Evolutionary conservation across 192 early-diverging fungal genomes (phyloP), one percentile per base, ranked within the genome.

Genomic region (Rhizophagus clarus): DNA sequence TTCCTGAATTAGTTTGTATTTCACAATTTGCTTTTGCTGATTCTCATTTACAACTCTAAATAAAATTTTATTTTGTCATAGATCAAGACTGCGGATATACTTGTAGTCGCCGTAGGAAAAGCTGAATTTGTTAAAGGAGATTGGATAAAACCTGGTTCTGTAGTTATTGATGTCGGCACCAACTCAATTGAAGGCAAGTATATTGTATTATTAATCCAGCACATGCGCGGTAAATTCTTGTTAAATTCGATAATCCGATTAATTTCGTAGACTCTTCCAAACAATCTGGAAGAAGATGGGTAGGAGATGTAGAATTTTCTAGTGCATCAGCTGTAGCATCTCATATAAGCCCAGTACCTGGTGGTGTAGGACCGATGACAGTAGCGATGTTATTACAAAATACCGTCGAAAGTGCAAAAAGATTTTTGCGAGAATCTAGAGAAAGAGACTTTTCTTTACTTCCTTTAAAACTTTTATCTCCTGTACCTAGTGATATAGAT

Each of bases 281-380:
- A 83, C 97, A 97, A 87, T 88, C 93, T 40, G 98, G 98, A 95
- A 98, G 82, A 32, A 91, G 95, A 74, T 94, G 91, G 89, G 97
- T 97, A 28, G 98, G 98, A 73, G 98, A 99, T 83, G 97, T 98
- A 42, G 95, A 97, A 45, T 97, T 88, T 79, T 88, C 91, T 2
- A 84, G 81, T 6, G 96, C 95, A 8, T 83, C 81, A 17, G 51
- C 89, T 56, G 89, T 93, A 5, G 97, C 97, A 0, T 87, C 92
- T 22, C 88, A 90, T 60, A 96, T 98, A 81, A 98, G 97, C 12
- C 97, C 98, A 2, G 98, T 99, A 64, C 98, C 98, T 51, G 97
- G 97, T 42, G 97, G 98, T 51, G 98, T 99, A n/a, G 98, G 98
- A 0, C 98, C 98, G 8, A 99, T 99, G 98, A 99, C 98, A 10